phyloP scores from a whole-genome alignment of 495 filamentous ascomycete species.

The Alectoria sarmentosa region DNA sequence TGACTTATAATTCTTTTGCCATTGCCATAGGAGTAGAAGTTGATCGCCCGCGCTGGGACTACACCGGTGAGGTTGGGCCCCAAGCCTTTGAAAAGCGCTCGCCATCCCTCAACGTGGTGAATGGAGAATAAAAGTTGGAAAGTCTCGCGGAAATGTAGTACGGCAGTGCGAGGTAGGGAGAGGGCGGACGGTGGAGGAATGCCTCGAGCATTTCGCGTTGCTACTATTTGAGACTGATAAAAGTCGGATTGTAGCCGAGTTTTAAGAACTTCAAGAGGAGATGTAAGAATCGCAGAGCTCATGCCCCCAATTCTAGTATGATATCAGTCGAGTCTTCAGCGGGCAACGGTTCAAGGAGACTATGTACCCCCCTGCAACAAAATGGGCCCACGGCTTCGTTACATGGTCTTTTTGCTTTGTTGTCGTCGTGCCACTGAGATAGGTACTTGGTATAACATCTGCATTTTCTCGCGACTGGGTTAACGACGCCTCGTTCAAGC shows the following conservation, averaged over 20 bases:
- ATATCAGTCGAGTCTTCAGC: conserved; percentile 17
- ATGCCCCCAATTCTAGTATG: conserved; percentile 68
- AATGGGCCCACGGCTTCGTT: conserved; percentile 79
- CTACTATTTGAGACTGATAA: conserved; percentile 62
- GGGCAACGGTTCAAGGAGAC: conserved; percentile 3
- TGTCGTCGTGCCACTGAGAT: conserved; percentile 32
- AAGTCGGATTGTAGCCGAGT: conserved; percentile 87
- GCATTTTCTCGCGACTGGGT: conserved; percentile 58
- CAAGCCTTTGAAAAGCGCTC: conserved; percentile 52
- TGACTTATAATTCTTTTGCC: conserved; percentile 45
- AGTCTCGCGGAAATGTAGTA: conserved; percentile 49
- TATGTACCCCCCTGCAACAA: conserved; percentile 77
- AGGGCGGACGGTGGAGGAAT: conserved; percentile 40
- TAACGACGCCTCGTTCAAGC: conserved; percentile 27
- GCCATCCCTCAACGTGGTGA: conserved; percentile 47
- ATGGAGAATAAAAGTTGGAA: conserved; percentile 51
- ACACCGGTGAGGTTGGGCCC: conserved; percentile 52
- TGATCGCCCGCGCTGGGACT: conserved; percentile 51
- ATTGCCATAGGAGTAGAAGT: conserved; percentile 55
- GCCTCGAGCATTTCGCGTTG: conserved; percentile 40
- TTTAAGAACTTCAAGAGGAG: conserved; percentile 84
- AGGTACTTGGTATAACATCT: conserved; percentile 43
- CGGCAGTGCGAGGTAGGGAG: conserved; percentile 38
- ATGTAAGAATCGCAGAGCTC: conserved; percentile 78
- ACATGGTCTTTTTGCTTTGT: conserved; percentile 40